A percentile compares a stretch with the other conserved stretches of the same genome.
Conservation (phyloP, 495 filamentous ascomycete genomes). For the Aspergillus affinis region DNA sequence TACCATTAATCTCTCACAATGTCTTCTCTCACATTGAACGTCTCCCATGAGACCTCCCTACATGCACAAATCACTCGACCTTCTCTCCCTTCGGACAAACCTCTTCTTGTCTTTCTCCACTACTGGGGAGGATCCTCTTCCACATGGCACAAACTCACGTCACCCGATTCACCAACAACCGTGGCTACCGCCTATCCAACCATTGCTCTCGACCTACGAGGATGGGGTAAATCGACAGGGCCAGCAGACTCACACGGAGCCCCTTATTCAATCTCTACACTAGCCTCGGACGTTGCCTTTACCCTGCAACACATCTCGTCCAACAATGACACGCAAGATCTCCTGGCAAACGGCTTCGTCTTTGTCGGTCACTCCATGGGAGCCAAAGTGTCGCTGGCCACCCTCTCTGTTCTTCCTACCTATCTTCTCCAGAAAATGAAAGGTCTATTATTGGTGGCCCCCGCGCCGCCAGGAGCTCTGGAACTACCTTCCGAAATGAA, state of each 20-base stretch:
- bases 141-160: conserved; percentile 36
- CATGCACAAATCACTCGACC: conserved; percentile 15
- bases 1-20: background rate
- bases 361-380: conserved; percentile 47
- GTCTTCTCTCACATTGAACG: background rate
- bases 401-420: conserved; percentile 16
- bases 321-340: conserved; percentile 4
- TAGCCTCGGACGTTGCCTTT: conserved; percentile 33
- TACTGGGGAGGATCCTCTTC: conserved; percentile 46
- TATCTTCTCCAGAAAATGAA: conserved; percentile 18
- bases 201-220: conserved; percentile 35
- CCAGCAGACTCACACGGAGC: conserved; percentile 13
- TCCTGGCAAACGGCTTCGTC: conserved; percentile 27
- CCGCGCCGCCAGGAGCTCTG: conserved; percentile 35
- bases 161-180: conserved; percentile 18
- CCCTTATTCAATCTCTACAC: conserved; percentile 26
- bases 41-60: conserved; percentile 6
- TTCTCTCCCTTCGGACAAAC: conserved; percentile 6
- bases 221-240: conserved; percentile 41
- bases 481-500: conserved; percentile 35
- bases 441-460: conserved; percentile 38
- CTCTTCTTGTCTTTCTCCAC: conserved; percentile 40
- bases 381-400: conserved; percentile 39
- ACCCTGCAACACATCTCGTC: conserved; percentile 22
- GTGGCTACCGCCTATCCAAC: conserved; percentile 24